These are phyloP conservation scores for Dichotomopilus funicola DNA, from an alignment of 2,329 filamentous ascomycete species.

Conservation along the genomic window DNA sequence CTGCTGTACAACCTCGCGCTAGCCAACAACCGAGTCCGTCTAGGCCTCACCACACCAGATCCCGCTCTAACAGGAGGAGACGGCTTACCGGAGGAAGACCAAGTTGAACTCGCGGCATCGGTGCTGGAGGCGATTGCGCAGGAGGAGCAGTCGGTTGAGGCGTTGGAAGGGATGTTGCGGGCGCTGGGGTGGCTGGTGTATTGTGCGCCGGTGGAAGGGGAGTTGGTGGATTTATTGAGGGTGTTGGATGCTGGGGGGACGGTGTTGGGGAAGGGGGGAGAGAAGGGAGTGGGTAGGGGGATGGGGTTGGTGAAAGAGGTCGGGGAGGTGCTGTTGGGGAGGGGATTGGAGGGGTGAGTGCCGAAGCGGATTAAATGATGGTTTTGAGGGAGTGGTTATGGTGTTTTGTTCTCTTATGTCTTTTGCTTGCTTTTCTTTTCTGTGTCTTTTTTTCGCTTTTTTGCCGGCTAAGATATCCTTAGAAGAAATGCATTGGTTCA, in stretches of 20 bases:
- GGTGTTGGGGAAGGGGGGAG: conserved; percentile 49
- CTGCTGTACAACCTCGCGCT: conserved; percentile 77
- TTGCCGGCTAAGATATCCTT: not conserved
- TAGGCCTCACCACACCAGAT: conserved; percentile 32
- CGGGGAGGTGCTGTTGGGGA: conserved; percentile 45
- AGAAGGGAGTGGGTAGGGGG: conserved; percentile 9
- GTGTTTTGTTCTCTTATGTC: not conserved
- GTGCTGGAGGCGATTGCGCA: conserved; percentile 64
- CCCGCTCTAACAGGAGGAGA: conserved; percentile 38
- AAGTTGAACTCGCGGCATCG: conserved; percentile 76
- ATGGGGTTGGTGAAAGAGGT: conserved; percentile 53
- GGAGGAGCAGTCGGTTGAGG: conserved; percentile 59
- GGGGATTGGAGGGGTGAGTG: conserved; percentile 37
- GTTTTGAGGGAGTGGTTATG: not conserved
- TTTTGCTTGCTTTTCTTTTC: not conserved
- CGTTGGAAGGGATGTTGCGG: conserved; percentile 68
- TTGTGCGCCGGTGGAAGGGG: conserved; percentile 60
- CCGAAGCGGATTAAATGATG: not conserved
- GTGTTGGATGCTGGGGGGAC: conserved; percentile 68
- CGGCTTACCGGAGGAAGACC: conserved; percentile 58
- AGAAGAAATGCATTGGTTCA: too few species aligned
- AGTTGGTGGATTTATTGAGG: conserved; percentile 71
- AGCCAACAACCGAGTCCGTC: conserved; percentile 60
- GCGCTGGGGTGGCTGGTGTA: conserved; percentile 73
- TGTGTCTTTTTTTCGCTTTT: not conserved